These are phyloP conservation scores for Juglanconis oblonga DNA, from an alignment of 2,329 filamentous ascomycete species.

Conservation along the genomic window DNA sequence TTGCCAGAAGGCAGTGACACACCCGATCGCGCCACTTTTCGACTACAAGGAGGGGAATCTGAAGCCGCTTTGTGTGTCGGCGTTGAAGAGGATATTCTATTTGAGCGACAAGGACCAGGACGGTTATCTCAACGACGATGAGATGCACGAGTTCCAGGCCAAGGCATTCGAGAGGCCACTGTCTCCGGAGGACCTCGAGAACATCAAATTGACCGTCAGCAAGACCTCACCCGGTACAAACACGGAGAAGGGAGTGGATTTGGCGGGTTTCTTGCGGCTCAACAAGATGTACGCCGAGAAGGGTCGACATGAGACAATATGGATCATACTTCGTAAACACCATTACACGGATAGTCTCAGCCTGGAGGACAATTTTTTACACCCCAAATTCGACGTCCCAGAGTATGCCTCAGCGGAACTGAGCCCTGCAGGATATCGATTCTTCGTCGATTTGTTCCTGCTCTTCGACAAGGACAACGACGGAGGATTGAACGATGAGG, in stretches of 20 bases:
- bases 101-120: constrained; percentile 96
- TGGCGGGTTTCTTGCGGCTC: constrained; percentile 79
- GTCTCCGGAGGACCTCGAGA: constrained; percentile 75
- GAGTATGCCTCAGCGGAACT: constrained; percentile 90
- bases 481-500: constrained; percentile 82
- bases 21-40: constrained; percentile 93
- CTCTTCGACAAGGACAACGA: constrained; percentile 98
- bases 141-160: constrained; percentile 86
- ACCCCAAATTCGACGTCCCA: constrained; percentile 91
- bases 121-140: constrained; percentile 82
- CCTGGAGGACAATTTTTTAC: constrained; percentile 84
- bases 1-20: constrained; percentile 96
- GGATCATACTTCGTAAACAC: constrained; percentile 93
- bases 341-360: constrained; percentile 95
- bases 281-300: constrained; percentile 98
- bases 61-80: constrained; percentile 85
- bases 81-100: constrained; percentile 88
- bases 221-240: constrained; percentile 63
- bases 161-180: constrained; percentile 91
- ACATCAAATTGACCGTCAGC: constrained; percentile 85
- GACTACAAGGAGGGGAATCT: constrained; percentile 89
- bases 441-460: constrained; percentile 95
- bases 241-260: constrained; percentile 70
- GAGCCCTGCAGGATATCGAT: constrained; percentile 90
- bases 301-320: constrained; percentile 95